A percentile compares a stretch with the other conserved stretches of the same genome.
Conservation (phyloP, 2,329 filamentous ascomycete genomes). For the Cercospora berteroae region DNA sequence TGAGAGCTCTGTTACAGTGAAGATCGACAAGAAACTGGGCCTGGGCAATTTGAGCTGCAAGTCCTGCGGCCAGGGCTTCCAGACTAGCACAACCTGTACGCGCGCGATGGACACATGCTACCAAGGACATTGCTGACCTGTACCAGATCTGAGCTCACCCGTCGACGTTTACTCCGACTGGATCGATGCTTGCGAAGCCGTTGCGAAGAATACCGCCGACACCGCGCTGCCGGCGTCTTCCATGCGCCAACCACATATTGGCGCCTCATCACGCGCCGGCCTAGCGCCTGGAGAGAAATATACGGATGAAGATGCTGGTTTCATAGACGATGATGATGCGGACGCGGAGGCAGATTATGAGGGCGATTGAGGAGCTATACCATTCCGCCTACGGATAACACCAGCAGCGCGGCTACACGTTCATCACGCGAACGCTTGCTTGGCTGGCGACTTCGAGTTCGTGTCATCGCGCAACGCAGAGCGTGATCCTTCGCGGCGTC, state of each 20-base stretch:
- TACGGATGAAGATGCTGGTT: constrained; percentile 35
- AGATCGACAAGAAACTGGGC: constrained; percentile 89
- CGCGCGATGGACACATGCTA: constrained; percentile 14
- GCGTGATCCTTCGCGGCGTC: neutral
- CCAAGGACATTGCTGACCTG: constrained; percentile 10
- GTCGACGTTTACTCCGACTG: constrained; percentile 98
- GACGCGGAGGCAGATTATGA: constrained; percentile 38
- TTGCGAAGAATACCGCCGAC: constrained; percentile 58
- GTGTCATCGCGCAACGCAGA: neutral
- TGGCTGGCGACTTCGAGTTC: neutral
- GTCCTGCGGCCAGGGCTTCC: constrained; percentile 89
- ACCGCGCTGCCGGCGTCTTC: constrained; percentile 13
- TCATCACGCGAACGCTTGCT: neutral
- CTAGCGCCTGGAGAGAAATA: constrained; percentile 34
- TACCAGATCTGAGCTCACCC: constrained; percentile 77
- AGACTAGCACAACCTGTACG: constrained; percentile 89
- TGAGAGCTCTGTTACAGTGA: constrained; percentile 85
- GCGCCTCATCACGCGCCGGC: constrained; percentile 21
- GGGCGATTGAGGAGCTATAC: constrained; percentile 28
- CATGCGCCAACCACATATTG: constrained; percentile 8
- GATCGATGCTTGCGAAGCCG: constrained; percentile 87
- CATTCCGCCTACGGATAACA: neutral
- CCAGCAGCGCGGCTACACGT: neutral
- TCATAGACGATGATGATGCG: constrained; percentile 40
- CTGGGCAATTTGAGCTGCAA: constrained; percentile 85